Evolutionary conservation across 345 rosid genomes (phyloP), one percentile per base, ranked within the genome.

Genomic region (Salix udensis): DNA sequence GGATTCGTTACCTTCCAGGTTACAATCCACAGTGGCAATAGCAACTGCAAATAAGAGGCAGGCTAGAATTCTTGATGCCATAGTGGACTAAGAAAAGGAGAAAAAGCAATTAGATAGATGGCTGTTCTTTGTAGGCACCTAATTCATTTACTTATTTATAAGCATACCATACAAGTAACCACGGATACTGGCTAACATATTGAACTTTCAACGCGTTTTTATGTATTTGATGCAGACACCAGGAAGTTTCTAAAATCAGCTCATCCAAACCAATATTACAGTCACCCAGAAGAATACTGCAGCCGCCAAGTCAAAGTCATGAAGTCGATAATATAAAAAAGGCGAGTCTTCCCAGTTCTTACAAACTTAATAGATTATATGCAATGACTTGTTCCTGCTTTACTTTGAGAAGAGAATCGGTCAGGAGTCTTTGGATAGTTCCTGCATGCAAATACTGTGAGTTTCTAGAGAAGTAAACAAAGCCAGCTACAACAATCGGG

Each of bases 1-100:
- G 61, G 61, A 21, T 53, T 21, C 61, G n/a, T 5, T 64, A 82
- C 84, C 85, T 82, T 82, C 82, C 12, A 18, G 18, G 30, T 85
- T 82, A 80, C 79, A 80, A 12, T 78, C 40, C 1, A 67, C 81
- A 0, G 46, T 18, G 31, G 75, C 26, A 34, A 74, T 8, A 12
- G 84, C 77, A 2, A 40, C 52, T 18, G 11, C 71, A 55, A 81
- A 8, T 14, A 78, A 36, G 8, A 71, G 65, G 21, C 12, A 19
- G 7, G 66, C 58, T 24, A 65, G 13, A 39, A 53, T 23, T 50
- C 31, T 64, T 18, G 72, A 36, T n/a, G 75, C 36, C 75, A 72
- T 37, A 23, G 11, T 21, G 23, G 61, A 36, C 5, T 19, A 2
- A 6, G 10, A 70, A 16, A 14, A n/a, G 26, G 18, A 30, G 34